A percentile compares a stretch with the other conserved stretches of the same genome.
Conservation (phyloP, 345 rosid species). For the Nephelium lappaceum region DNA sequence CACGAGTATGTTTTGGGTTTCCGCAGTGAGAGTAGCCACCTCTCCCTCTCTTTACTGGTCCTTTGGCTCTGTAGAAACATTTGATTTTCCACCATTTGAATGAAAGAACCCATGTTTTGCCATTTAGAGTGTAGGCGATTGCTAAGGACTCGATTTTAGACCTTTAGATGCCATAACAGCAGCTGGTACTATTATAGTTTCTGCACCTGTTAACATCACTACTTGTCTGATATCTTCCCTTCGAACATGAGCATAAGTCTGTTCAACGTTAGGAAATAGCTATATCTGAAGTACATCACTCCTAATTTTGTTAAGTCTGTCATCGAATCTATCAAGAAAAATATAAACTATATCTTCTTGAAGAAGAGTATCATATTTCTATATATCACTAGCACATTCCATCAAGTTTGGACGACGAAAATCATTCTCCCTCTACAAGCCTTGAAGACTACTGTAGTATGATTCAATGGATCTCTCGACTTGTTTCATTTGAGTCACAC, state of each 20-base stretch:
- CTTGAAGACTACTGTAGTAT: slow-evolving; percentile 13
- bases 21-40: slow-evolving; percentile 4
- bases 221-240: background rate
- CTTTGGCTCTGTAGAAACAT: too few relatives aligned
- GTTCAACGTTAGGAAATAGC: too few relatives aligned
- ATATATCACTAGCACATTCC: background rate
- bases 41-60: background rate
- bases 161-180: background rate
- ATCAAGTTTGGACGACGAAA: slow-evolving; percentile 2
- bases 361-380: background rate
- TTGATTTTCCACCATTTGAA: background rate
- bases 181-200: background rate
- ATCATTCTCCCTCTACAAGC: background rate
- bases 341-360: background rate
- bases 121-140: background rate
- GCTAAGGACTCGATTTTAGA: background rate
- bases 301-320: background rate
- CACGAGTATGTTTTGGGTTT: background rate
- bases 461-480: background rate
- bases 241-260: too few relatives aligned
- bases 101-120: too few relatives aligned
- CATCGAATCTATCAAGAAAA: slow-evolving; percentile 11
- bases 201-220: background rate
- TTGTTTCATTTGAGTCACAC: background rate
- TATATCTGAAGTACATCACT: too few relatives aligned